Evolutionary conservation across 1,139 yeast species (phyloP).

Genomic region (Torulaspora globosa): DNA sequence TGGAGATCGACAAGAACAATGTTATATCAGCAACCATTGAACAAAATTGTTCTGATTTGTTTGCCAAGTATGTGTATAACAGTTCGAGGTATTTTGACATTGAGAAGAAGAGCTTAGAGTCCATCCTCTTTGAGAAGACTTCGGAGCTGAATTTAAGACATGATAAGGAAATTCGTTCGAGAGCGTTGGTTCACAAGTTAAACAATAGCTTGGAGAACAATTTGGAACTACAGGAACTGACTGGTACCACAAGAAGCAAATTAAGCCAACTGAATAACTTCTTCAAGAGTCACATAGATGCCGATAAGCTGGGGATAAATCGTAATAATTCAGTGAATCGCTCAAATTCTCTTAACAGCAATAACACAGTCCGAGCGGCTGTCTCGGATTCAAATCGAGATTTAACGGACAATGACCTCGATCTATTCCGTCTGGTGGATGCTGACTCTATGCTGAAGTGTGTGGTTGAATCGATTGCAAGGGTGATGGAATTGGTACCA

Average conservation of each 20-base stretch:
- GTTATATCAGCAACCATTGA: slow-evolving; percentile 56
- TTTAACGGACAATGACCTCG: slow-evolving; percentile 31
- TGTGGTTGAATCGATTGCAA: slow-evolving; percentile 73
- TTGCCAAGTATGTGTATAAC: slow-evolving; percentile 65
- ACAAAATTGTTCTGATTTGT: slow-evolving; percentile 66
- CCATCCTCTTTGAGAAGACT: slow-evolving; percentile 50
- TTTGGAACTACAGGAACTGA: slow-evolving; percentile 23
- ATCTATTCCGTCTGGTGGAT: slow-evolving; percentile 42
- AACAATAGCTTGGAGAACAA: slow-evolving; percentile 22
- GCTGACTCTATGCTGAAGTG: slow-evolving; percentile 67
- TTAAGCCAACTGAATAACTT: slow-evolving; percentile 40
- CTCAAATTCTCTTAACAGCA: slow-evolving; percentile 3
- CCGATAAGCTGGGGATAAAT: slow-evolving; percentile 25
- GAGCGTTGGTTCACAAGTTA: slow-evolving; percentile 43
- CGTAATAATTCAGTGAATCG: slow-evolving; percentile 36
- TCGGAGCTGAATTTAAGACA: slow-evolving; percentile 50
- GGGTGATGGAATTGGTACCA: slow-evolving; percentile 73
- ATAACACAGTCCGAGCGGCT: slow-evolving; percentile 12
- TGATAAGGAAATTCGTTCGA: slow-evolving; percentile 49
- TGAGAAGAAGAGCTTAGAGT: slow-evolving; percentile 69
- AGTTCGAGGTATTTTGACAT: slow-evolving; percentile 59
- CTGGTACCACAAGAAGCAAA: slow-evolving; percentile 28
- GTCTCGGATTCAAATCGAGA: slow-evolving; percentile 6
- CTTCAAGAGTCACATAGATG: slow-evolving; percentile 42
- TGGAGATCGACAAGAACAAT: slow-evolving; percentile 46